phyloP scores from a whole-genome alignment of 371 early-diverging fungal genomes.

The Rhizopus arrhizus region DNA sequence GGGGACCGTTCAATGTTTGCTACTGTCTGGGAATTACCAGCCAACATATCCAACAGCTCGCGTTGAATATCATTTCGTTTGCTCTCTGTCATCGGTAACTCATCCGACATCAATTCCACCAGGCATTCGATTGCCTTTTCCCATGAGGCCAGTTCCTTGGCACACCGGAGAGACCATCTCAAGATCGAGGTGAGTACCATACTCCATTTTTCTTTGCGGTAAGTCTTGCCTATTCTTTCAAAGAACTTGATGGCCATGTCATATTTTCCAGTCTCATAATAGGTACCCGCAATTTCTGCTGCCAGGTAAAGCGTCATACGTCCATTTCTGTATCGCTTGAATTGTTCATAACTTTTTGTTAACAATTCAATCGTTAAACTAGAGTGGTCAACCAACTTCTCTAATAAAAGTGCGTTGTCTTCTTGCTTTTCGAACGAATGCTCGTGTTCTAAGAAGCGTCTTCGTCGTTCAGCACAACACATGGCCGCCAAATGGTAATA shows the following conservation, averaged over 20 bases:
- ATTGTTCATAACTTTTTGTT: constrained; percentile 88
- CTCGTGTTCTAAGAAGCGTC: constrained; percentile 56
- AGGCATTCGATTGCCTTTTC: constrained; percentile 68
- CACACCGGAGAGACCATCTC: constrained; percentile 71
- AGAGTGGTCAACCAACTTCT: constrained; percentile 68
- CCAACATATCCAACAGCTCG: constrained; percentile 43
- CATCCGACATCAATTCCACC: constrained; percentile 69
- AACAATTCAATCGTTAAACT: constrained; percentile 74
- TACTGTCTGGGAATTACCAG: constrained; percentile 8
- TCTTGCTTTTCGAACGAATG: constrained; percentile 20
- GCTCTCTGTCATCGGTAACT: constrained; percentile 42
- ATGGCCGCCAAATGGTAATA: constrained; percentile 82
- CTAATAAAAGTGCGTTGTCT: constrained; percentile 26
- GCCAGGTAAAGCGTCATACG: constrained; percentile 86
- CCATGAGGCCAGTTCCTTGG: constrained; percentile 67
- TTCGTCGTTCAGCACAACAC: constrained; percentile 73
- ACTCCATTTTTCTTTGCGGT: constrained; percentile 85
- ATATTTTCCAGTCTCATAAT: constrained; percentile 74
- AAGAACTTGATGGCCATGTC: constrained; percentile 89
- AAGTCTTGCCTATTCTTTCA: constrained; percentile 86
- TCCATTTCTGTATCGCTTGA: constrained; percentile 71
- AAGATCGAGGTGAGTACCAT: constrained; percentile 70
- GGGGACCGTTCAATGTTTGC: constrained; percentile 26
- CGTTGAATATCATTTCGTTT: constrained; percentile 54
- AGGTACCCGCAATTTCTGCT: constrained; percentile 84